These are phyloP conservation scores for Serendipita sp. DNA, from an alignment of 768 basidiomycete genomes.

Conservation along the genomic window DNA sequence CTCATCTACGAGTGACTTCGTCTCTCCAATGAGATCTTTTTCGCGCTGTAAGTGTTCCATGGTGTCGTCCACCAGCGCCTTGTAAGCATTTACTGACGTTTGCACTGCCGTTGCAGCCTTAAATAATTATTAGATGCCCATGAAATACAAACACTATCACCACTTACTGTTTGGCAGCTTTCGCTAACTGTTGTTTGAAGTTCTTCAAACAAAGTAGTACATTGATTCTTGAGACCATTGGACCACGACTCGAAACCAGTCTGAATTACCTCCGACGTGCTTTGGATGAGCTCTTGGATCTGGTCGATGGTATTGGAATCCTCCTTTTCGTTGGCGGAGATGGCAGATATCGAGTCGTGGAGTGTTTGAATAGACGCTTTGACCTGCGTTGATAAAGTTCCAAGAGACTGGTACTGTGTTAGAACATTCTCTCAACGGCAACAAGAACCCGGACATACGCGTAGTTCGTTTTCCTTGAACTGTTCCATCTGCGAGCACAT, in stretches of 20 bases:
- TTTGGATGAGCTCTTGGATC: not conserved
- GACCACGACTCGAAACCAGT: conserved; percentile 15
- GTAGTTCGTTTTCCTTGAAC: conserved; percentile 40
- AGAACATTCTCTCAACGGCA: not conserved
- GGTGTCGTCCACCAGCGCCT: conserved; percentile 42
- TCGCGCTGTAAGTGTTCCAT: conserved; percentile 41
- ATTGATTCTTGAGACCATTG: conserved; percentile 12
- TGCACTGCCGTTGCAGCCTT: conserved; percentile 30
- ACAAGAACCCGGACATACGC: conserved; percentile 25
- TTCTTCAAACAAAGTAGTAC: conserved; percentile 15
- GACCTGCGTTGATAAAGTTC: conserved; percentile 34
- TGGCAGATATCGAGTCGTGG: conserved; percentile 33
- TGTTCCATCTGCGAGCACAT: conserved; percentile 41
- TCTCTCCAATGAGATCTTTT: conserved; percentile 32
- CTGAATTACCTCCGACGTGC: conserved; percentile 30
- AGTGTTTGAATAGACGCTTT: conserved; percentile 42
- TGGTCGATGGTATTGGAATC: conserved; percentile 21
- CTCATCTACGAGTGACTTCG: conserved; percentile 37
- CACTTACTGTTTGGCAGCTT: conserved; percentile 15
- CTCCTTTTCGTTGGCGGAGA: conserved; percentile 35
- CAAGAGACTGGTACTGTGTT: conserved; percentile 9
- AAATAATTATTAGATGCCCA: not conserved
- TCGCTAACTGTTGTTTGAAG: conserved; percentile 16
- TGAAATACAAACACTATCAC: not conserved
- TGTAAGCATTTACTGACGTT: conserved; percentile 41